These are phyloP conservation scores for Aspergillus arachidicola DNA, from an alignment of 2,329 filamentous ascomycete genomes.

Conservation along the genomic window DNA sequence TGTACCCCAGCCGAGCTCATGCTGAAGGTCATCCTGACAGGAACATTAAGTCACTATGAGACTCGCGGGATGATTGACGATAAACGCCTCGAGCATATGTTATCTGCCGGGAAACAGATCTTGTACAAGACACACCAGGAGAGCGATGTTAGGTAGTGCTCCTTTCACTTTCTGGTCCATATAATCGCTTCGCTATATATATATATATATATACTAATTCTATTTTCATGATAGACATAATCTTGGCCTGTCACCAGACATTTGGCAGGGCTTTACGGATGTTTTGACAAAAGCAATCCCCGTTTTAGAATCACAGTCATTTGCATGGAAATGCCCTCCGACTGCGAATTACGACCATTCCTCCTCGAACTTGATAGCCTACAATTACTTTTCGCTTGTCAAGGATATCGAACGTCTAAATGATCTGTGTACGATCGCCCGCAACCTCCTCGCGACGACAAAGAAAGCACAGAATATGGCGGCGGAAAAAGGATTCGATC, in stretches of 20 bases:
- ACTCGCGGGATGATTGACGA: conserved; percentile 62
- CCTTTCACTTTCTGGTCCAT: not conserved
- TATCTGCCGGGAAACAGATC: conserved; percentile 63
- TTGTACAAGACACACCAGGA: conserved; percentile 60
- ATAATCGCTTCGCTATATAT: not conserved
- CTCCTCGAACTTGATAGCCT: conserved; percentile 63
- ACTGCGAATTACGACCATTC: conserved; percentile 60
- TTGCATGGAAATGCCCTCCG: conserved; percentile 61
- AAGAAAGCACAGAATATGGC: conserved; percentile 65
- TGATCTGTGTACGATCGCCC: conserved; percentile 62
- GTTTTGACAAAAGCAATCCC: conserved; percentile 63
- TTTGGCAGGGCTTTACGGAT: conserved; percentile 63
- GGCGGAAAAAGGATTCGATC: conserved; percentile 61
- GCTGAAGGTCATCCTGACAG: conserved; percentile 50
- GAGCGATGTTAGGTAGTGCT: conserved; percentile 53
- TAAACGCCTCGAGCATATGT: conserved; percentile 58
- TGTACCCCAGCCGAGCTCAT: conserved; percentile 51
- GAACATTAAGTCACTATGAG: conserved; percentile 61
- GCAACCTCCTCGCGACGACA: conserved; percentile 64
- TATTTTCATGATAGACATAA: conserved; percentile 48
- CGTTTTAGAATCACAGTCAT: conserved; percentile 63
- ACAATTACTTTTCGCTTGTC: conserved; percentile 60
- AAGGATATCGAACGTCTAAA: conserved; percentile 66
- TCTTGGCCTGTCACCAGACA: conserved; percentile 57
- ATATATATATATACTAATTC: conserved; percentile 11